These are phyloP conservation scores for Coleophoma crateriformis DNA, from an alignment of 2,329 filamentous ascomycete genomes.

Conservation along the genomic window DNA sequence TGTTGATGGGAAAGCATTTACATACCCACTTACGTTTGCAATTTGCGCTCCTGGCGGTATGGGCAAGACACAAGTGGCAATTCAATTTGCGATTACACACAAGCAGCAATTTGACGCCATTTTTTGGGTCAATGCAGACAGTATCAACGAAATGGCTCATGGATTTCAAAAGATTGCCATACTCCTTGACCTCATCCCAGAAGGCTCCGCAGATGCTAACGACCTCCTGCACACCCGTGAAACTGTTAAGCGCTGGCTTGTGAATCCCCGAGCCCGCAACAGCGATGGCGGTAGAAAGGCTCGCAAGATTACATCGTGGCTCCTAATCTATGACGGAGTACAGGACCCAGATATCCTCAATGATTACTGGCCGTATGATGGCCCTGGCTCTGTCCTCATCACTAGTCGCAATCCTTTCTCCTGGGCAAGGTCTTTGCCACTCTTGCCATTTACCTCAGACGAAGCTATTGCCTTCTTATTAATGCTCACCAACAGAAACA, in stretches of 20 bases:
- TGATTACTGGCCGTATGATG: constrained; percentile 18
- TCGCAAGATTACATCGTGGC: constrained; percentile 12
- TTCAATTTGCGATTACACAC: constrained; percentile 1
- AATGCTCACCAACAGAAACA: neutral
- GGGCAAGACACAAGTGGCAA: constrained; percentile 5
- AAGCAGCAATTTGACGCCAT: constrained; percentile 5
- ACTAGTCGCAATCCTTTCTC: constrained; percentile 17
- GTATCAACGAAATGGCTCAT: constrained; percentile 14
- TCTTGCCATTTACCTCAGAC: constrained; percentile 7
- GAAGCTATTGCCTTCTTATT: constrained; percentile 1
- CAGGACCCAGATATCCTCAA: constrained; percentile 17
- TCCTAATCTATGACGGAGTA: constrained; percentile 22
- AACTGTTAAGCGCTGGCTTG: constrained; percentile 8
- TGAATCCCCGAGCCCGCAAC: constrained; percentile 1
- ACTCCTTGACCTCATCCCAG: constrained; percentile 16
- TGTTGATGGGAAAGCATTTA: too few species aligned
- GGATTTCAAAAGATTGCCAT: constrained; percentile 20
- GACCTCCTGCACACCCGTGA: constrained; percentile 5
- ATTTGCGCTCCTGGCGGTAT: constrained; percentile 3
- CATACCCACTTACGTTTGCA: neutral
- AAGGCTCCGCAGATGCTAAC: constrained; percentile 15
- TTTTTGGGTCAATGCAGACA: constrained; percentile 24
- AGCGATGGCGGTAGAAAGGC: neutral
- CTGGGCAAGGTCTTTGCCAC: constrained; percentile 9
- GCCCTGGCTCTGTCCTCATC: constrained; percentile 18